A percentile compares a stretch with the other conserved stretches of the same genome.
Conservation (phyloP, 345 rosid species). For the Eucalyptus marginata region DNA sequence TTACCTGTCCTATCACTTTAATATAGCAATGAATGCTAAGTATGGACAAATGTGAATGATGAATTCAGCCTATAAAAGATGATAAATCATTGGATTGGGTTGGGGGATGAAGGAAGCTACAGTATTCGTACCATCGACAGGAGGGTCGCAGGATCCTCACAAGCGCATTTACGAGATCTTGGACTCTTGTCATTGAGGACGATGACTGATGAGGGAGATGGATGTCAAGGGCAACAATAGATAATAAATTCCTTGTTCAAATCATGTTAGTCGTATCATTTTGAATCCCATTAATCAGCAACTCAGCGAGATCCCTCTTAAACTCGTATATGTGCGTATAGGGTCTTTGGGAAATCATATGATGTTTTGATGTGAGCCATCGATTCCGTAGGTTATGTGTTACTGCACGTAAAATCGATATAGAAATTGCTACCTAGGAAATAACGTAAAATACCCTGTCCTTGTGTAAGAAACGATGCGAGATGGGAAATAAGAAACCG, state of each 20-base stretch:
- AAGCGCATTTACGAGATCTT: not conserved
- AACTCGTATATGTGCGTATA: not conserved
- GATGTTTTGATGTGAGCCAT: not conserved
- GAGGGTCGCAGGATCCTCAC: not conserved
- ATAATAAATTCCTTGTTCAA: too few relatives aligned
- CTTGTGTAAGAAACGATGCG: not conserved
- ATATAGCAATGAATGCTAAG: not conserved
- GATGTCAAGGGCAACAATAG: not conserved
- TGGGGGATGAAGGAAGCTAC: not conserved
- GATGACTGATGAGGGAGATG: not conserved
- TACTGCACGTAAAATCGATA: not conserved
- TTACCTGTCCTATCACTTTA: accelerated
- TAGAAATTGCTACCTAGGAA: not conserved
- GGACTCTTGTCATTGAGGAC: not conserved
- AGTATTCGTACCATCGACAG: not conserved
- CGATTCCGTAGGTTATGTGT: not conserved
- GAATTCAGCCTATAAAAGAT: not conserved
- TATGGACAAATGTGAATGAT: too few relatives aligned
- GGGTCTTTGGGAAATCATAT: not conserved
- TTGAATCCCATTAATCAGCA: not conserved
- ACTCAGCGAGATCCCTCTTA: not conserved
- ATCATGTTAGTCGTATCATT: not conserved
- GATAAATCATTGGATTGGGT: not conserved
- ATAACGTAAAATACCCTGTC: too few relatives aligned
- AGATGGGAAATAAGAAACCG: not conserved